These are phyloP conservation scores for Termitomyces sp. DNA, from an alignment of 1,284 basidiomycete genomes.

Conservation along the genomic window DNA sequence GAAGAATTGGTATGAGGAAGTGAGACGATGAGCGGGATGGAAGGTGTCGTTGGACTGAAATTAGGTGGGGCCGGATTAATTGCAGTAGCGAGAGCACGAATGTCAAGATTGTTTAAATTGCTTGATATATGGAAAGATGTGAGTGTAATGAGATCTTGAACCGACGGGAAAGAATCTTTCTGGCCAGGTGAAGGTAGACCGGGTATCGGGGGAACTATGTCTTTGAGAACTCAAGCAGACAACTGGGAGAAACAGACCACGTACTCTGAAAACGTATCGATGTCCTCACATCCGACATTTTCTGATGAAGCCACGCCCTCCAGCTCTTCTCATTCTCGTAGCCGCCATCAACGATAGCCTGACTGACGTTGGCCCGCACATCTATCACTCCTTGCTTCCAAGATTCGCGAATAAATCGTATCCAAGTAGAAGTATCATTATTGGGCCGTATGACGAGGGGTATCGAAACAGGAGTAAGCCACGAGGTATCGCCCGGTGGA, in stretches of 20 bases:
- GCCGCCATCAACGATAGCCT: slow-evolving; percentile 51
- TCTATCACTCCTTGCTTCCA: slow-evolving; percentile 53
- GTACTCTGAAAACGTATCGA: slow-evolving; percentile 48
- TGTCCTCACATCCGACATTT: slow-evolving; percentile 41
- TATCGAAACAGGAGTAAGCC: slow-evolving; percentile 54
- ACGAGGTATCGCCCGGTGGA: slow-evolving; percentile 48
- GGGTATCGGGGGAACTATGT: slow-evolving; percentile 57
- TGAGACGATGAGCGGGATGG: slow-evolving; percentile 58
- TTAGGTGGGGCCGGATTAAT: slow-evolving; percentile 49
- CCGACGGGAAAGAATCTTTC: slow-evolving; percentile 45
- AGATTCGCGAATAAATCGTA: slow-evolving; percentile 49
- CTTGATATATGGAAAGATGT: slow-evolving; percentile 53
- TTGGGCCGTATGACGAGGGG: slow-evolving; percentile 53
- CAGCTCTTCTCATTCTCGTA: slow-evolving; percentile 38
- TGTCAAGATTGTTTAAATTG: slow-evolving; percentile 35
- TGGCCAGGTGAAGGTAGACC: slow-evolving; percentile 59
- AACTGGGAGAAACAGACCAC: slow-evolving; percentile 22
- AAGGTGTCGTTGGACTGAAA: slow-evolving; percentile 46
- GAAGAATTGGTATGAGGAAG: slow-evolving; percentile 33
- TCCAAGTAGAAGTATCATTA: slow-evolving; percentile 42
- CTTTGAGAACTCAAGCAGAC: background rate
- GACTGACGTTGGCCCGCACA: slow-evolving; percentile 38
- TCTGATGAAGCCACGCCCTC: slow-evolving; percentile 41
- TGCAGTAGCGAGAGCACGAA: slow-evolving; percentile 55
- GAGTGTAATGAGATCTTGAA: slow-evolving; percentile 46